These are phyloP conservation scores for Symmetrospora coprosmae DNA, from an alignment of 768 basidiomycete species.

Conservation along the genomic window DNA sequence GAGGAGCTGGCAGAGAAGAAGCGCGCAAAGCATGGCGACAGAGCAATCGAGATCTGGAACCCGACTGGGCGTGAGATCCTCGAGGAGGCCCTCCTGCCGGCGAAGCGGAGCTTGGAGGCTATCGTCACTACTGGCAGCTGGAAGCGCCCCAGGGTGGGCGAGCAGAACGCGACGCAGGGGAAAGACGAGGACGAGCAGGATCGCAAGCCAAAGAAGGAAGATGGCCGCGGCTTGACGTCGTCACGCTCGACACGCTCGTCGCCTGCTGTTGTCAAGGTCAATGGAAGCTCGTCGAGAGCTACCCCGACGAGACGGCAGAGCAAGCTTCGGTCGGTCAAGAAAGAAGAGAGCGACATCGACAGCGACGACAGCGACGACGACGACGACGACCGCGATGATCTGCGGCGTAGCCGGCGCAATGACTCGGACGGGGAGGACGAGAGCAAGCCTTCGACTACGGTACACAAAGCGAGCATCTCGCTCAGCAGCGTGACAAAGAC, in stretches of 20 bases:
- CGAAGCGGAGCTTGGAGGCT: background rate
- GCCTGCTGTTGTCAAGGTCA: too few relatives aligned
- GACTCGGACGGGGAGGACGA: constrained; percentile 22
- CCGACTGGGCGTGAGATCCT: constrained; percentile 3
- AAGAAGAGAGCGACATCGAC: constrained; percentile 24
- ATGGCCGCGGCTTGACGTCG: too few relatives aligned
- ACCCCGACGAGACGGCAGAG: too few relatives aligned
- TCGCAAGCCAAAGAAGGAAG: too few relatives aligned
- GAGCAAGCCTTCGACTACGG: constrained; percentile 23
- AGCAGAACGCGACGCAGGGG: too few relatives aligned
- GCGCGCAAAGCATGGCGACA: constrained; percentile 14
- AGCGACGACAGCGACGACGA: constrained; percentile 1
- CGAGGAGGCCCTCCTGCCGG: background rate
- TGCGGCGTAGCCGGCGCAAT: constrained; percentile 20
- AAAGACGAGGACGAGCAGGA: too few relatives aligned
- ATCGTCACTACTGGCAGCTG: background rate
- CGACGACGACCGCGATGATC: background rate
- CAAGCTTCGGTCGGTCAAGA: too few relatives aligned
- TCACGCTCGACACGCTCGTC: too few relatives aligned
- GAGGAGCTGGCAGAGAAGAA: background rate
- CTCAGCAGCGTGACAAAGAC: constrained; percentile 29
- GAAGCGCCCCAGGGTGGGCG: too few relatives aligned
- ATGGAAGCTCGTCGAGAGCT: too few relatives aligned
- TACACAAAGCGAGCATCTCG: constrained; percentile 16
- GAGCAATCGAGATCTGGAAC: constrained; percentile 18